These are phyloP conservation scores for Huntiella moniliformis DNA, from an alignment of 2,329 filamentous ascomycete genomes.

Conservation along the genomic window DNA sequence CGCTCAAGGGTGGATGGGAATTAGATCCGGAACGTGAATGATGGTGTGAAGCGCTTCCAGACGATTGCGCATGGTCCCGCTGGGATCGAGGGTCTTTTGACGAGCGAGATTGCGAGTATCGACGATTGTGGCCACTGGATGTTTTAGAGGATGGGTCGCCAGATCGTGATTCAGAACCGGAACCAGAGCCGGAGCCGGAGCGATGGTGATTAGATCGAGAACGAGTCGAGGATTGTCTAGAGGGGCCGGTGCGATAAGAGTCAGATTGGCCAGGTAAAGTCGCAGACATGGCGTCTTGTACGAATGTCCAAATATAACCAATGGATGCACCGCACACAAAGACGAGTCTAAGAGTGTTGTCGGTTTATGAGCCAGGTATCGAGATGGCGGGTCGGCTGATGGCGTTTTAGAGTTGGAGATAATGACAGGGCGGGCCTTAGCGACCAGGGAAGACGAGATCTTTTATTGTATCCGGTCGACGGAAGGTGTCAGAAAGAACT, in stretches of 20 bases:
- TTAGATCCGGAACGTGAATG: conserved; percentile 5
- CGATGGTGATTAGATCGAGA: conserved; percentile 11
- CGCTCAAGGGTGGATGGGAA: conserved; percentile 10
- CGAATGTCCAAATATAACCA: not conserved
- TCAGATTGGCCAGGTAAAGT: conserved; percentile 10
- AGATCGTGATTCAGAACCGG: conserved; percentile 6
- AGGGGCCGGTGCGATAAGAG: conserved; percentile 9
- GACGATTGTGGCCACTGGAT: conserved; percentile 7
- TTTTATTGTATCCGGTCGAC: no score
- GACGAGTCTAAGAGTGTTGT: not conserved
- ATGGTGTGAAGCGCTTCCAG: conserved; percentile 8
- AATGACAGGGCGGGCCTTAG: no score
- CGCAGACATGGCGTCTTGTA: conserved; percentile 11
- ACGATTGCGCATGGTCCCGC: conserved; percentile 10
- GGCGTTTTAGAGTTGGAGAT: no score
- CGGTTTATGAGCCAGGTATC: no score
- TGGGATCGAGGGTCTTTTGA: conserved; percentile 9
- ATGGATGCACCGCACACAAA: not conserved
- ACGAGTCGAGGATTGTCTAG: conserved; percentile 8
- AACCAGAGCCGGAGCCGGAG: conserved; percentile 10
- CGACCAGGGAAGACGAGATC: no score
- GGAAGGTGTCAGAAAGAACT: no score
- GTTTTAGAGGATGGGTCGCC: conserved; percentile 2
- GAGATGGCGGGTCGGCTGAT: no score
- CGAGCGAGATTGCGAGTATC: conserved; percentile 7